Evolutionary conservation across 441 rosid species (phyloP).

Genomic region (Gossypium aridum): DNA sequence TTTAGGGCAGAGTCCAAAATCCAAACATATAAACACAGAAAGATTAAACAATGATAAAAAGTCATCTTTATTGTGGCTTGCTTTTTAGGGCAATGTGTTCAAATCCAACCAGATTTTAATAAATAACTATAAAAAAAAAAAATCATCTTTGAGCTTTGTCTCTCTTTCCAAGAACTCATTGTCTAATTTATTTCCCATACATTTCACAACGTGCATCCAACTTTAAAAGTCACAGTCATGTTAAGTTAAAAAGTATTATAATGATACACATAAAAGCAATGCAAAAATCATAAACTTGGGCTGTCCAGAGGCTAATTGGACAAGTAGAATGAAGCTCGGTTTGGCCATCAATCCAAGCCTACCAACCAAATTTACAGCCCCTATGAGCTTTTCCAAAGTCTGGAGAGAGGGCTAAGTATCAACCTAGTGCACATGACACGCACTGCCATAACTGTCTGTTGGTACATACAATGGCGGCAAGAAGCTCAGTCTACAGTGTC

Average conservation of each 20-base stretch:
- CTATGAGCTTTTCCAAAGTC: background rate
- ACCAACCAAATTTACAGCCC: background rate
- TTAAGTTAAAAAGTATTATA: background rate
- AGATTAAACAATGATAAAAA: background rate
- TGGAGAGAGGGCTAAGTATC: background rate
- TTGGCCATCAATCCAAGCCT: background rate
- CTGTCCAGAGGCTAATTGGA: background rate
- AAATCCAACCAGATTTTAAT: background rate
- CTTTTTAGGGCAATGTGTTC: background rate
- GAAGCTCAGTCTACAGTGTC: slow-evolving; percentile 1
- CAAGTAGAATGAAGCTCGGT: background rate
- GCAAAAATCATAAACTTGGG: background rate
- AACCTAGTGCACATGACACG: slow-evolving; percentile 3
- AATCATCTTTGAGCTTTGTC: background rate
- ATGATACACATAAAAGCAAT: background rate
- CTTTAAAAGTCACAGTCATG: background rate
- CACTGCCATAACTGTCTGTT: background rate
- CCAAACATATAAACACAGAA: background rate
- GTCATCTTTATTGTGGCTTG: background rate
- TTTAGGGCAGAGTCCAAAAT: background rate
- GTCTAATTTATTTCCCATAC: background rate
- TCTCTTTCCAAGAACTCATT: background rate
- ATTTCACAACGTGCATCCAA: background rate
- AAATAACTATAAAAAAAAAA: background rate
- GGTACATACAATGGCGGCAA: background rate